Percentiles rank a stretch among this genome's conserved stretches.
These are phyloP conservation scores for Rhizoctonia solani DNA, from an alignment of 1,284 basidiomycete species.

Conservation along the genomic window DNA sequence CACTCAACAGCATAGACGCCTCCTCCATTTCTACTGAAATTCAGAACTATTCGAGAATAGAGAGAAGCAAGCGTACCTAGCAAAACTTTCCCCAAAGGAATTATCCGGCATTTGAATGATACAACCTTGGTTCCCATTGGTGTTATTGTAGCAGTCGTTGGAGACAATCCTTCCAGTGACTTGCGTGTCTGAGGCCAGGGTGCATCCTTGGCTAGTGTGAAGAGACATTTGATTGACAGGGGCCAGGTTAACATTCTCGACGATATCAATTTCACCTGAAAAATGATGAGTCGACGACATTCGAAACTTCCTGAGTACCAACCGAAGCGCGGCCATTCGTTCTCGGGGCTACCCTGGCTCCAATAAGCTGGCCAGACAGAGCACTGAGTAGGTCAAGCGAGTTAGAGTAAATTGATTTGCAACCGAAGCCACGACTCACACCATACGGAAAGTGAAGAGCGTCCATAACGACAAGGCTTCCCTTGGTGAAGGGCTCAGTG, in stretches of 20 bases:
- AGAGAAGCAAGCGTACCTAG: not conserved
- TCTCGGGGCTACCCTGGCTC: conserved; percentile 36
- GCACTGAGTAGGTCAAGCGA: conserved; percentile 8
- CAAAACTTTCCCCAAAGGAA: conserved; percentile 39
- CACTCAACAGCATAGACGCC: conserved; percentile 41
- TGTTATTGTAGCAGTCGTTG: conserved; percentile 39
- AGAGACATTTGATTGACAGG: conserved; percentile 39
- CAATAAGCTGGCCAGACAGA: conserved; percentile 41
- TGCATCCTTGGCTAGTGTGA: conserved; percentile 39
- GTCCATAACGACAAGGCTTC: conserved; percentile 33
- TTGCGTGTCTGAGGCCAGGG: conserved; percentile 18
- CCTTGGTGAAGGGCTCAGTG: conserved; percentile 20
- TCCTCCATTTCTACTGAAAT: conserved; percentile 35
- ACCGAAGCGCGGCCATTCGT: conserved; percentile 40
- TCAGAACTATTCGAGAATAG: not conserved
- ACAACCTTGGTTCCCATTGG: conserved; percentile 39
- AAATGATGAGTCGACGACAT: not conserved
- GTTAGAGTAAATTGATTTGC: not conserved
- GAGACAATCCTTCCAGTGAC: conserved; percentile 35
- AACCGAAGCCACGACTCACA: conserved; percentile 31
- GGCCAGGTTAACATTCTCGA: conserved; percentile 40
- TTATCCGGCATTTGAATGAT: conserved; percentile 37
- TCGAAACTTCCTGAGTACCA: not conserved
- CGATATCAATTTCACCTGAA: conserved; percentile 41
- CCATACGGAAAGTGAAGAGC: conserved; percentile 35